Evolutionary conservation across 805 yeast species (phyloP).

Genomic region (Yarrowia divulgata): DNA sequence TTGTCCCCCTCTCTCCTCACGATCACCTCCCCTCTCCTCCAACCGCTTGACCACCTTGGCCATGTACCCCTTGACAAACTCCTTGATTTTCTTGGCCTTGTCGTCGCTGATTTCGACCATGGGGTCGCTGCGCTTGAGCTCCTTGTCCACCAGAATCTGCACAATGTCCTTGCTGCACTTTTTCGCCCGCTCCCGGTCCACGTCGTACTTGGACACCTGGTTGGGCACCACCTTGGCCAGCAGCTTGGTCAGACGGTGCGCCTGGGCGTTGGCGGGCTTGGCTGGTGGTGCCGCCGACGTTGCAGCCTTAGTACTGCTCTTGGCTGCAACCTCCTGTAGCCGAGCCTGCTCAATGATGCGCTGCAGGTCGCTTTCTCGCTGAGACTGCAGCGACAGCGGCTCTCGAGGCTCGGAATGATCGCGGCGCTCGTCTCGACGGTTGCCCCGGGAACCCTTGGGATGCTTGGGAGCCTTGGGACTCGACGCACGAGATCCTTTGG

Average conservation of each 20-base stretch:
- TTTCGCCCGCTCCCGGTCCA: conserved; percentile 72
- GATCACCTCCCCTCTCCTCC: conserved; percentile 12
- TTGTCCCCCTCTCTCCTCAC: too few relatives aligned
- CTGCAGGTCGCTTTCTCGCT: conserved; percentile 48
- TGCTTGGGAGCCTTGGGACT: conserved; percentile 45
- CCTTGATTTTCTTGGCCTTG: conserved; percentile 72
- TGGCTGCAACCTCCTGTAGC: background rate
- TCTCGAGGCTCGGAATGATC: conserved; percentile 42
- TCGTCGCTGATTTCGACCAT: conserved; percentile 67
- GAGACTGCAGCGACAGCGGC: conserved; percentile 17
- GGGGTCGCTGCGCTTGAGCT: conserved; percentile 55
- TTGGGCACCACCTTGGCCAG: conserved; percentile 85
- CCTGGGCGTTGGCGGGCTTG: conserved; percentile 42
- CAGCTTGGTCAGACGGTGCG: conserved; percentile 44
- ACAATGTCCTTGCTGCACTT: conserved; percentile 82
- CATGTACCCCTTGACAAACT: conserved; percentile 57
- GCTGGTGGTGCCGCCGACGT: background rate
- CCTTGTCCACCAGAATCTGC: conserved; percentile 71
- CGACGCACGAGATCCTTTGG: conserved; percentile 23
- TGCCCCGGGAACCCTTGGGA: conserved; percentile 44
- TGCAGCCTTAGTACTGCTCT: background rate
- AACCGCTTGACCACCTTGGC: conserved; percentile 42
- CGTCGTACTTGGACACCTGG: conserved; percentile 68
- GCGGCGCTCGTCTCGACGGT: conserved; percentile 45
- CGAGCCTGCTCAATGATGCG: conserved; percentile 54